phyloP scores from a whole-genome alignment of 2,329 filamentous ascomycete species.

The Capronia coronata region DNA sequence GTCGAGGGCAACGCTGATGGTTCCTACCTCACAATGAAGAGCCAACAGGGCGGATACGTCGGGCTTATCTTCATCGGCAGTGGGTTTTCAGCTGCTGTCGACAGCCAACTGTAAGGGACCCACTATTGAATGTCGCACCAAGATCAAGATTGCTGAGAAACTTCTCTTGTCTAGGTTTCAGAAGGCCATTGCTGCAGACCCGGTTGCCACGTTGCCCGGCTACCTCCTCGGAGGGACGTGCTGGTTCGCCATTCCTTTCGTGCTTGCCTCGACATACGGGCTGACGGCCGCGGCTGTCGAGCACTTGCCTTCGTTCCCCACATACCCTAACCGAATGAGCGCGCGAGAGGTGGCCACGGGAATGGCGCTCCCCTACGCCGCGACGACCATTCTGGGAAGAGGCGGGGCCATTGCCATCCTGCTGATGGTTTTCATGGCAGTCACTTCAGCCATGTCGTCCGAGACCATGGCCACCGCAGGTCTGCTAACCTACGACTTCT shows the following conservation, averaged over 20 bases:
- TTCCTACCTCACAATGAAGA: constrained; percentile 45
- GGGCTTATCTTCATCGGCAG: constrained; percentile 69
- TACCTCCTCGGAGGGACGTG: constrained; percentile 43
- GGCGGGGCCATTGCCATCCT: constrained; percentile 72
- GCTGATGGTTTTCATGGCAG: constrained; percentile 78
- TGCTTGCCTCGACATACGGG: constrained; percentile 43
- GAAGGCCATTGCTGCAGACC: constrained; percentile 41
- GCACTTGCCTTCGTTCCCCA: constrained; percentile 41
- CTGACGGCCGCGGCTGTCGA: constrained; percentile 41
- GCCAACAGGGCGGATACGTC: constrained; percentile 28
- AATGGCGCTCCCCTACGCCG: constrained; percentile 74
- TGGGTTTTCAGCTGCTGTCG: constrained; percentile 49
- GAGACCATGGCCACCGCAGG: too few species aligned
- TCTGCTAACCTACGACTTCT: too few species aligned
- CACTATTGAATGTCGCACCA: too few species aligned
- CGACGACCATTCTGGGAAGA: constrained; percentile 71
- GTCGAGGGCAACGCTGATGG: constrained; percentile 44
- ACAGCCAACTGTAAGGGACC: too few species aligned
- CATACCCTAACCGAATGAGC: constrained; percentile 36
- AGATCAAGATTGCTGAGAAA: too few species aligned
- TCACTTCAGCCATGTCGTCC: constrained; percentile 71
- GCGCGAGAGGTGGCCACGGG: constrained; percentile 66
- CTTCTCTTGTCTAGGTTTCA: too few species aligned
- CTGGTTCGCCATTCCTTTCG: constrained; percentile 45
- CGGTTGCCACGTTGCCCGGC: constrained; percentile 42